Conservation (phyloP, 1,139 yeast genomes). For the Lodderomyces jiufengensis region DNA sequence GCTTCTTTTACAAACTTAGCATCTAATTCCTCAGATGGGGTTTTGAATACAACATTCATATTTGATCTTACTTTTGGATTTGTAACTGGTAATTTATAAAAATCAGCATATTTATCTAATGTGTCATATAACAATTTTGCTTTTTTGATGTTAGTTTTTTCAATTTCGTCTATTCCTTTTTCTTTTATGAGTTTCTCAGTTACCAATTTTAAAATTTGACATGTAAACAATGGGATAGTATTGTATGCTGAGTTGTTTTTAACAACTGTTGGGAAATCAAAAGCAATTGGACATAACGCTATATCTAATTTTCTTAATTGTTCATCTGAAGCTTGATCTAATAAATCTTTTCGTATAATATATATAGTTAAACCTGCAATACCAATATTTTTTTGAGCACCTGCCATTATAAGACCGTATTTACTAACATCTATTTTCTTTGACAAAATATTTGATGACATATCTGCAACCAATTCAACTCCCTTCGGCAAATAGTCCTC, state of each 20-base stretch:
- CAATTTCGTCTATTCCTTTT: slow-evolving; percentile 58
- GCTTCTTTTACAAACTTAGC: slow-evolving; percentile 60
- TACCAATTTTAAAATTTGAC: slow-evolving; percentile 80
- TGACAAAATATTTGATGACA: slow-evolving; percentile 90
- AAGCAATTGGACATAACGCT: slow-evolving; percentile 84
- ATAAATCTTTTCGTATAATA: slow-evolving; percentile 75
- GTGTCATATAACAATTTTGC: slow-evolving; percentile 60
- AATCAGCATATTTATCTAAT: slow-evolving; percentile 59
- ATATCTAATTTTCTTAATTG: slow-evolving; percentile 55
- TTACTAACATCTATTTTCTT: slow-evolving; percentile 75
- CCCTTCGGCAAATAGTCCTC: slow-evolving; percentile 56
- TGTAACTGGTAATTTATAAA: slow-evolving; percentile 67
- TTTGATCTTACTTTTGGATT: slow-evolving; percentile 59
- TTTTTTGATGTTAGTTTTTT: slow-evolving; percentile 55
- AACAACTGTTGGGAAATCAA: slow-evolving; percentile 82
- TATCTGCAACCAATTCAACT: slow-evolving; percentile 84
- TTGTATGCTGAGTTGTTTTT: slow-evolving; percentile 90
- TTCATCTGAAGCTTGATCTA: slow-evolving; percentile 64
- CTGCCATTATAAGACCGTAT: slow-evolving; percentile 86
- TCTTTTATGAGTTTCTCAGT: slow-evolving; percentile 55
- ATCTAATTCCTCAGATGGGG: slow-evolving; percentile 61
- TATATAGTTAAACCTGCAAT: slow-evolving; percentile 92
- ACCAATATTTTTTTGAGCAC: slow-evolving; percentile 97
- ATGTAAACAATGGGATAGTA: slow-evolving; percentile 89
- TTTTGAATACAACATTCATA: slow-evolving; percentile 91